Conservation (phyloP, 2,329 filamentous ascomycete species). For the Ramularia collo-cygni region DNA sequence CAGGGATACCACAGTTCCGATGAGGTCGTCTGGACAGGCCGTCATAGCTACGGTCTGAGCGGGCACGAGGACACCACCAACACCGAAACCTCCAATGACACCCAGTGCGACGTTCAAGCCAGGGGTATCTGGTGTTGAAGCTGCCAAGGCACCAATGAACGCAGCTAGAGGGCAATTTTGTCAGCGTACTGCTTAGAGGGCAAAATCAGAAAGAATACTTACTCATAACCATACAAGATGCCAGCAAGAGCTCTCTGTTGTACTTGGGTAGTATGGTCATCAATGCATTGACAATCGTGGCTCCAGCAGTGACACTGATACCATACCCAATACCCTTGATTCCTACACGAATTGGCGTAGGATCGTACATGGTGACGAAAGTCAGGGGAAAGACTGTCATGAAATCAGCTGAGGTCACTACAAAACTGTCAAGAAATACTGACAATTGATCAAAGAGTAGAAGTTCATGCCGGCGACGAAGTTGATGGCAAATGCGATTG, state of each 20-base stretch:
- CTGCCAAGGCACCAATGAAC: conserved; percentile 31
- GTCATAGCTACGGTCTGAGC: conserved; percentile 53
- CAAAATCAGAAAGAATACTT: not conserved
- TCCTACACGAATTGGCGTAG: conserved; percentile 9
- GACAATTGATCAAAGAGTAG: conserved; percentile 40
- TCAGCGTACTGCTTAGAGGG: not conserved
- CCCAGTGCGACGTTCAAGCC: conserved; percentile 39
- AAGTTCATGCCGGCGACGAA: conserved; percentile 30
- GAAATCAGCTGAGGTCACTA: conserved; percentile 54
- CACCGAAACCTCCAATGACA: conserved; percentile 54
- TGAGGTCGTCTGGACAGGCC: conserved; percentile 60
- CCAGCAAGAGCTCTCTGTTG: conserved; percentile 53
- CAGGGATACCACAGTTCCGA: conserved; percentile 59
- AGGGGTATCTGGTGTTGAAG: conserved; percentile 18
- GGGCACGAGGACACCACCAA: conserved; percentile 60
- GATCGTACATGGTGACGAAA: conserved; percentile 9
- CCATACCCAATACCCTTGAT: conserved; percentile 38
- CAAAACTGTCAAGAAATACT: conserved; percentile 52
- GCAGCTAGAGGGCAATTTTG: conserved; percentile 33
- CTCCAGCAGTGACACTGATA: conserved; percentile 54
- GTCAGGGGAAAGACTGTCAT: conserved; percentile 51
- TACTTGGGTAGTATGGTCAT: conserved; percentile 52
- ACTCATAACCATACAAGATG: conserved; percentile 56
- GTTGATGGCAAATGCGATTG: conserved; percentile 27
- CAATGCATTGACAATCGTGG: conserved; percentile 50